phyloP scores from a whole-genome alignment of 257 asterid species.

The Misopates orontium region DNA sequence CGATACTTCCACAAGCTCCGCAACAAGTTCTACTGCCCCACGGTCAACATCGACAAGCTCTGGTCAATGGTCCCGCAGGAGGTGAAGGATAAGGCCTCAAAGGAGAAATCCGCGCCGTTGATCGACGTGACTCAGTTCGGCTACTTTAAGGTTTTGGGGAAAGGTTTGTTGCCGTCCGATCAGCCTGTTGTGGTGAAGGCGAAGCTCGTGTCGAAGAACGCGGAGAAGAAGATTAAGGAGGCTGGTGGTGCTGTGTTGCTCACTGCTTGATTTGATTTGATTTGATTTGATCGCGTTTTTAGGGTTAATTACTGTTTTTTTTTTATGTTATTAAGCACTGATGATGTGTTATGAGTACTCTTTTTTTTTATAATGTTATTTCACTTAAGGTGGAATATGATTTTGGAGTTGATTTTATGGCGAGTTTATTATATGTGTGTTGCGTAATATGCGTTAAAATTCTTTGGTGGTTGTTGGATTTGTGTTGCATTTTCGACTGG shows the following conservation, averaged over 20 bases:
- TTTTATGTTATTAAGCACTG: too few species aligned
- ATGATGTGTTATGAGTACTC: too few species aligned
- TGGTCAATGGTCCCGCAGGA: constrained; percentile 66
- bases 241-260: constrained; percentile 66
- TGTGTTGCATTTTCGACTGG: too few species aligned
- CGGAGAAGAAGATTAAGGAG: constrained; percentile 69
- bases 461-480: too few species aligned
- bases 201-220: constrained; percentile 56
- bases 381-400: too few species aligned
- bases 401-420: too few species aligned
- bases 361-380: too few species aligned
- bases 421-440: too few species aligned
- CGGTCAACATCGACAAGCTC: constrained; percentile 60
- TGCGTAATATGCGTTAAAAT: too few species aligned
- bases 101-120: constrained; percentile 49
- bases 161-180: constrained; percentile 46
- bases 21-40: constrained; percentile 64
- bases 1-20: constrained; percentile 37
- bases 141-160: constrained; percentile 66
- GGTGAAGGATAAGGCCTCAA: constrained; percentile 53
- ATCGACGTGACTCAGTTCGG: constrained; percentile 65
- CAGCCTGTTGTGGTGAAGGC: constrained; percentile 61
- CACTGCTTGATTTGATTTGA: constrained; percentile 43
- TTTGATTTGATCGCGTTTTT: too few species aligned
- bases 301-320: too few species aligned